Evolutionary conservation across 164 flowering plant genomes (phyloP).

Genomic region (Paratinospora sagittata): DNA sequence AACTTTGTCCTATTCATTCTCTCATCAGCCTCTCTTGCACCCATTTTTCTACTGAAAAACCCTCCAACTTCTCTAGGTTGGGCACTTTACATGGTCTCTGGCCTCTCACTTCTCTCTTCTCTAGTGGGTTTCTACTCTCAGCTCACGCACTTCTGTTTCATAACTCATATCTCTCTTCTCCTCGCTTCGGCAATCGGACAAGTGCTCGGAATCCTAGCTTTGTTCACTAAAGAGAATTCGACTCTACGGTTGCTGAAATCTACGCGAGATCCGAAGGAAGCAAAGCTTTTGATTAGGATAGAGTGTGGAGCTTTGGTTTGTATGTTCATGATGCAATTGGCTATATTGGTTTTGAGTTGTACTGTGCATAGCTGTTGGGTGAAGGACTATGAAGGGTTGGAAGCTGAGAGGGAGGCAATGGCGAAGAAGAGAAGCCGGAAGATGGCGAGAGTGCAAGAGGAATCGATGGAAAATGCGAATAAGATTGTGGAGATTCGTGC

Average conservation of each 20-base stretch:
- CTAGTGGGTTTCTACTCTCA: conserved; percentile 60
- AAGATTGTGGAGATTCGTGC: conserved; percentile 50
- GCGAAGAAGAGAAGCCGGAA: conserved; percentile 50
- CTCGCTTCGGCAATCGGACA: conserved; percentile 45
- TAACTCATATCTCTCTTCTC: conserved; percentile 53
- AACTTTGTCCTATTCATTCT: conserved; percentile 62
- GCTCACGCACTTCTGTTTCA: conserved; percentile 56
- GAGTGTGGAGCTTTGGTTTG: conserved; percentile 68
- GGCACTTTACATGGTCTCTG: conserved; percentile 56
- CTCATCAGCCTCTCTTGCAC: conserved; percentile 56
- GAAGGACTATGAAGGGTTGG: conserved; percentile 60
- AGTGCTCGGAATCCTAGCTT: conserved; percentile 37
- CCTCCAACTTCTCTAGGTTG: conserved; percentile 70
- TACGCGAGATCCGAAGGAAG: conserved; percentile 42
- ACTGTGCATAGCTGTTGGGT: conserved; percentile 65
- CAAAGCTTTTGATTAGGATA: conserved; percentile 49
- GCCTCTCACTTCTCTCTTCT: conserved; percentile 54
- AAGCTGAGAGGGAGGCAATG: conserved; percentile 46
- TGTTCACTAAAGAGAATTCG: conserved; percentile 50
- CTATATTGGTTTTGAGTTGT: conserved; percentile 47
- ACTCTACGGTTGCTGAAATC: conserved; percentile 51
- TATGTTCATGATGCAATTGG: conserved; percentile 58
- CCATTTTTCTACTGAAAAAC: conserved; percentile 46
- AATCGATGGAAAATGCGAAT: conserved; percentile 44
- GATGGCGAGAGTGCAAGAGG: conserved; percentile 59